phyloP scores from a whole-genome alignment of 139 green algal genomes.

The Raphidocelis subcapitata region DNA sequence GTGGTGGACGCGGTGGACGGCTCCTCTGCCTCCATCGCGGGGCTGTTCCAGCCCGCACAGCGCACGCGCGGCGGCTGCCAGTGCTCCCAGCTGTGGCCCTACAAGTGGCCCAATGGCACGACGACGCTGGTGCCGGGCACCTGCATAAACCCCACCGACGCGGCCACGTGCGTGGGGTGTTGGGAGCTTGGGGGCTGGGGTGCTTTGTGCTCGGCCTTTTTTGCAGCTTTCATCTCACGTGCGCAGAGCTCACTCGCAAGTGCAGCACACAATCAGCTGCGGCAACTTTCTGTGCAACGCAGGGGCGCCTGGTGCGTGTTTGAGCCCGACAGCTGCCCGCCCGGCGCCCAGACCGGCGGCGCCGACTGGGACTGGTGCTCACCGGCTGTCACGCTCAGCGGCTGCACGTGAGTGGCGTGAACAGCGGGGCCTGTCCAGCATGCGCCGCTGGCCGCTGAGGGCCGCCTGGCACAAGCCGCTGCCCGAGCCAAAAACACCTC shows the following conservation, averaged over 20 bases:
- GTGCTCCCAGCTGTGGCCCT: constrained; percentile 29
- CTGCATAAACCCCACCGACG: constrained; percentile 27
- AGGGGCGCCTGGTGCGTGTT: constrained; percentile 19
- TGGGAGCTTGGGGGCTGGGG: no score
- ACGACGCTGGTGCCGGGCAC: not conserved
- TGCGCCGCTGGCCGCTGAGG: no score
- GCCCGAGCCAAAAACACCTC: no score
- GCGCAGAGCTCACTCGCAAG: no score
- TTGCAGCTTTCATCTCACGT: no score
- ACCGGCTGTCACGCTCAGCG: constrained; percentile 14
- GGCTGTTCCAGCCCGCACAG: constrained; percentile 23
- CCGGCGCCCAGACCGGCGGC: not conserved
- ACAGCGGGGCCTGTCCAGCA: no score
- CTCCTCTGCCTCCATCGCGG: not conserved
- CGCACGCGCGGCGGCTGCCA: constrained; percentile 35
- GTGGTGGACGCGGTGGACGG: constrained; percentile 10
- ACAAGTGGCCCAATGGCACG: not conserved
- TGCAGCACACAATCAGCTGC: no score
- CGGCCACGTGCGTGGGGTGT: not conserved
- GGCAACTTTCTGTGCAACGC: not conserved
- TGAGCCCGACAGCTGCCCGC: constrained; percentile 30
- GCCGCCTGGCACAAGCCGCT: no score
- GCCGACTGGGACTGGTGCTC: constrained; percentile 31
- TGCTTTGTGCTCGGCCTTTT: no score
- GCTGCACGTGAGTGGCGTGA: constrained; percentile 34